Base-by-base conservation (phyloP, 2,329 filamentous ascomycete species). In the Ophiostoma australiae region DNA sequence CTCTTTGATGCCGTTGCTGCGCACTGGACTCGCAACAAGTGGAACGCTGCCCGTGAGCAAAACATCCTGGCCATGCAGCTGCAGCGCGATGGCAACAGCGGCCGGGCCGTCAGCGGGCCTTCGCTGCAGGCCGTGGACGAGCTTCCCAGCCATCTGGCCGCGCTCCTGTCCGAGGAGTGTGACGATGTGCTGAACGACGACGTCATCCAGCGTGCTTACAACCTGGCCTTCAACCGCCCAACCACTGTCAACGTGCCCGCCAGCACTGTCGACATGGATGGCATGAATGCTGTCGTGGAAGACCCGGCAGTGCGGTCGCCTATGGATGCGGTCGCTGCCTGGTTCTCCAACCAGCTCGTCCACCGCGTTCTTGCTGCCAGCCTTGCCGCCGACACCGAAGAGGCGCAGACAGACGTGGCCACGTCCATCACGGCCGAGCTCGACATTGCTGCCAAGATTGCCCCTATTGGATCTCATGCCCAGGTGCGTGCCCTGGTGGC, bases 241-340 rank as follows among this genome's bases (percentile, higher is more conserved):
- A 94, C 91, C 0, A 88, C 89, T 1, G 84, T 91, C 76, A 88
- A 89, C 39, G 86, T 89, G 0, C 81, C 84, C 63, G 82, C 85
- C 2, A 82, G 84, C 27, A 66, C 15, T 11, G 85, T 89, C 3
- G 82, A 84, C 31, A 90, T 92, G 73, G 88, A 90, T 69, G 88
- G 91, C 67, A 91, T 96, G 84, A 91, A 96, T 77, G 85, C 87
- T 6, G 92, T 97, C 0, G 91, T 95, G 3, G 91, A 95, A 72
- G 94, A 97, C 76, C 87, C 88, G 69, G 90, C 93, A 2, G 91
- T 97, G 72, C 88, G 91, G 69, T 95, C 92, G 23, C 92, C 94
- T 0, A 86, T 97, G 74, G 94, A 97, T 79, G 93, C 93, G 15
- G 87, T 97, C 69, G 92, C 94, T 7, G 92, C 94, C 1, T 97